A percentile compares a stretch with the other conserved stretches of the same genome.
Evolutionary conservation across 2,329 filamentous ascomycete genomes (phyloP).

Genomic region (Monilinia fructicola): DNA sequence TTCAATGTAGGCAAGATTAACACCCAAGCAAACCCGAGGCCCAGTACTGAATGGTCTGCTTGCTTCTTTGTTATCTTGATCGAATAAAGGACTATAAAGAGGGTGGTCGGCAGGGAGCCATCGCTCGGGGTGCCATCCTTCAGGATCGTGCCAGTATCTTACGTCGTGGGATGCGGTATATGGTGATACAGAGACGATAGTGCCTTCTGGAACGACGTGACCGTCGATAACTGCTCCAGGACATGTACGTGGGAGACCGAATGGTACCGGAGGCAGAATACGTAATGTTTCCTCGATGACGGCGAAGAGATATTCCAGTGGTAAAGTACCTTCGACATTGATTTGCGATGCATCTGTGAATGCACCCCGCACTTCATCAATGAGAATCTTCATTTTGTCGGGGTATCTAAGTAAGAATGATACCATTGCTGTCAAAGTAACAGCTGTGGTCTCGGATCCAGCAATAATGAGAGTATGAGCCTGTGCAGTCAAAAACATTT

Average conservation of each 20-base stretch:
- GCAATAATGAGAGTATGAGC: slow-evolving; percentile 21
- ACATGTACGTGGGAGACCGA: slow-evolving; percentile 6
- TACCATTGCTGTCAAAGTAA: slow-evolving; percentile 12
- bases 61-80: slow-evolving; percentile 5
- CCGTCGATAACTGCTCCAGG: slow-evolving; percentile 15
- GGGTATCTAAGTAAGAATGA: slow-evolving; percentile 22
- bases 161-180: slow-evolving; percentile 4
- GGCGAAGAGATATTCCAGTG: slow-evolving; percentile 39
- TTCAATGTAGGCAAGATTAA: slow-evolving; percentile 16
- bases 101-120: background rate
- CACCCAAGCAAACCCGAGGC: slow-evolving; percentile 7
- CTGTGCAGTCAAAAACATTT: slow-evolving; percentile 16
- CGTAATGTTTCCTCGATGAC: slow-evolving; percentile 39
- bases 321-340: slow-evolving; percentile 1
- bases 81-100: background rate
- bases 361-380: slow-evolving; percentile 18
- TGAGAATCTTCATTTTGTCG: slow-evolving; percentile 21
- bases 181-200: slow-evolving; percentile 16
- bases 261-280: slow-evolving; percentile 19
- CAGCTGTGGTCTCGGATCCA: slow-evolving; percentile 26
- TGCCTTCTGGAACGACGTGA: background rate
- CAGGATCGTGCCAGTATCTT: slow-evolving; percentile 12
- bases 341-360: slow-evolving; percentile 13
- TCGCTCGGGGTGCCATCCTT: slow-evolving; percentile 14
- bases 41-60: slow-evolving; percentile 7